A percentile compares a stretch with the other conserved stretches of the same genome.
Evolutionary conservation across 257 asterid genomes (phyloP).

Genomic region (Ilex asprella): DNA sequence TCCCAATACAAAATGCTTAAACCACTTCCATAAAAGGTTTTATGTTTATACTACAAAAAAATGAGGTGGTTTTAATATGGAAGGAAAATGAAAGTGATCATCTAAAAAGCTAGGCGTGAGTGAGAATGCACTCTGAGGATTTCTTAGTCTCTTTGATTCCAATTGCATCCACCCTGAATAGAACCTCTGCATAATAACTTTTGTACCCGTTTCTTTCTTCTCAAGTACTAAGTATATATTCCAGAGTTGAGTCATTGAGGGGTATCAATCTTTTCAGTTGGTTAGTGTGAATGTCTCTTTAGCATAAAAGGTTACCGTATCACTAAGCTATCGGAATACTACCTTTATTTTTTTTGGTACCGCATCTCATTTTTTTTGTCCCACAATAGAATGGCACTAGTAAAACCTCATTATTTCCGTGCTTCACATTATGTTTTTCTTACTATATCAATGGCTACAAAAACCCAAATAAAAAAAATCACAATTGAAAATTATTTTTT

Average conservation of each 20-base stretch:
- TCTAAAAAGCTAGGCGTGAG: slow-evolving; percentile 5
- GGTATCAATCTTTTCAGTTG: slow-evolving; percentile 33
- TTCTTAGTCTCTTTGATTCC: slow-evolving; percentile 4
- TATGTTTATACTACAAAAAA: slow-evolving; percentile 12
- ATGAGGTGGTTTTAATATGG: not conserved
- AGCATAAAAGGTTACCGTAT: slow-evolving; percentile 35
- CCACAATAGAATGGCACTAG: no score
- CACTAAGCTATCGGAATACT: no score
- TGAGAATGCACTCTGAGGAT: slow-evolving; percentile 5
- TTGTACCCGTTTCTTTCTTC: not conserved
- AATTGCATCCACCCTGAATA: not conserved
- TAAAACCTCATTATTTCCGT: no score
- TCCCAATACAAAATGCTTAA: slow-evolving; percentile 16
- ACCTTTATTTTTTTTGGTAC: no score
- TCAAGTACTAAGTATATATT: slow-evolving; percentile 24
- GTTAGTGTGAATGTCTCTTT: slow-evolving; percentile 44
- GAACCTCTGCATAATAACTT: not conserved
- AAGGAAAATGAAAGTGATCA: slow-evolving; percentile 17
- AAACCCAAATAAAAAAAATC: no score
- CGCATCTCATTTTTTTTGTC: no score
- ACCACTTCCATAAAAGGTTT: slow-evolving; percentile 22
- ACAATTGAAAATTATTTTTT: no score
- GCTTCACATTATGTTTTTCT: no score
- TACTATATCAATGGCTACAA: no score
- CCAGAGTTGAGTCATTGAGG: slow-evolving; percentile 21